Evolutionary conservation across 2,329 filamentous ascomycete genomes (phyloP).

Genomic region (Hypocrella siamensis): DNA sequence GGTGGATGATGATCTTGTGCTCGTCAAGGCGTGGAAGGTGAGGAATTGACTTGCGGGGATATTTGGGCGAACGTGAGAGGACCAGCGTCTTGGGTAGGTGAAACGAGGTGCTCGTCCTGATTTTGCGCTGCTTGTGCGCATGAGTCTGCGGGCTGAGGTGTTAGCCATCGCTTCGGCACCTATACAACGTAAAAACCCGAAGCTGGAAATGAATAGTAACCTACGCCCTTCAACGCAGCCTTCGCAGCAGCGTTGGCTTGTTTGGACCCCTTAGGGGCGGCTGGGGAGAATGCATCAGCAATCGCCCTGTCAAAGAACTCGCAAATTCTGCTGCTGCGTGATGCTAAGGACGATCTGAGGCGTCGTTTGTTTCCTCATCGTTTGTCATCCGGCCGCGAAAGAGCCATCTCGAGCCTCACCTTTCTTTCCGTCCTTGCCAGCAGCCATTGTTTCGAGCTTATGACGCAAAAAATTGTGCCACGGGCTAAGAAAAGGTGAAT

Average conservation of each 20-base stretch:
- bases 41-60: conserved; percentile 89
- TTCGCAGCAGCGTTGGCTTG: conserved; percentile 91
- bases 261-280: conserved; percentile 52
- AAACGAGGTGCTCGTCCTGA: conserved; percentile 87
- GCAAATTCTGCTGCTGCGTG: conserved; percentile 63
- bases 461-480: background rate
- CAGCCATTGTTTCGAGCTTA: conserved; percentile 17
- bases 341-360: conserved; percentile 21
- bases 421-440: conserved; percentile 27
- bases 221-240: conserved; percentile 82
- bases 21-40: conserved; percentile 85
- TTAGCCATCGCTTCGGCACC: too few relatives aligned
- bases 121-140: conserved; percentile 78
- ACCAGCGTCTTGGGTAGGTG: conserved; percentile 94
- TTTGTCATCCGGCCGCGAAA: conserved; percentile 3
- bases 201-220: too few relatives aligned
- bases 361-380: conserved; percentile 4
- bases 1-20: conserved; percentile 95
- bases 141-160: conserved; percentile 21
- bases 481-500: background rate
- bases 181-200: too few relatives aligned
- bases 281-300: conserved; percentile 51
- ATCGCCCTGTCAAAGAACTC: conserved; percentile 57
- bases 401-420: conserved; percentile 23
- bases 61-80: conserved; percentile 83